Conservation (phyloP, 2,329 filamentous ascomycete genomes). For the Hymenoscyphus fraxineus region DNA sequence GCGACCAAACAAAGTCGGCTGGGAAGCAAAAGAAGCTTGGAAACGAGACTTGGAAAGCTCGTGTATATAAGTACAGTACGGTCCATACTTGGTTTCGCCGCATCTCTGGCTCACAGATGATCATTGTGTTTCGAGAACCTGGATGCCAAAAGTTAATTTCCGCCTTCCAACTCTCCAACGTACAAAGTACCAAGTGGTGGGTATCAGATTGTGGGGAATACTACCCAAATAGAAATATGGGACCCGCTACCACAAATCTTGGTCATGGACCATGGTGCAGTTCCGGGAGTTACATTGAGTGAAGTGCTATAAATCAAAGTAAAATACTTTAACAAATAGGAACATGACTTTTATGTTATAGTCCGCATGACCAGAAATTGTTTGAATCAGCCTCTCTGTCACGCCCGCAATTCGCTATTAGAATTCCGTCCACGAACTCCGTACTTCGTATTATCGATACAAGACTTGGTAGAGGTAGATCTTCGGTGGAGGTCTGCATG, state of each 20-base stretch:
- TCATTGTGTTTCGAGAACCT: neutral
- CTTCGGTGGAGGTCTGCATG: neutral
- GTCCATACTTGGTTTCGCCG: neutral
- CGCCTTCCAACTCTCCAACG: neutral
- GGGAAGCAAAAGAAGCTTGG: neutral
- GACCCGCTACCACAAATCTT: neutral
- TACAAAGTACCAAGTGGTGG: neutral
- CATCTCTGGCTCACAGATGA: neutral
- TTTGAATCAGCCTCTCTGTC: neutral
- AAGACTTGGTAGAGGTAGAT: neutral
- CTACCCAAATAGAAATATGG: neutral
- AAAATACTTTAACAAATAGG: neutral
- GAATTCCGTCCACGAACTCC: too few species aligned
- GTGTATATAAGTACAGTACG: neutral
- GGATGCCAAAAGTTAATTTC: slow-evolving; percentile 1
- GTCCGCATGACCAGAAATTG: too few species aligned
- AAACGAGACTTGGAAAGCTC: neutral
- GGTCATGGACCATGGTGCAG: neutral
- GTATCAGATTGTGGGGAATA: neutral
- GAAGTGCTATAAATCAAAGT: neutral
- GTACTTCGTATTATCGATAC: too few species aligned
- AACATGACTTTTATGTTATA: neutral
- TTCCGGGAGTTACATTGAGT: neutral
- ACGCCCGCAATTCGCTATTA: neutral
- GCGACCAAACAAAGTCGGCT: neutral